Percentiles rank a stretch among this genome's conserved stretches.
phyloP scores from a whole-genome alignment of 2,329 filamentous ascomycete species.

The Apiospora kogelbergensis region DNA sequence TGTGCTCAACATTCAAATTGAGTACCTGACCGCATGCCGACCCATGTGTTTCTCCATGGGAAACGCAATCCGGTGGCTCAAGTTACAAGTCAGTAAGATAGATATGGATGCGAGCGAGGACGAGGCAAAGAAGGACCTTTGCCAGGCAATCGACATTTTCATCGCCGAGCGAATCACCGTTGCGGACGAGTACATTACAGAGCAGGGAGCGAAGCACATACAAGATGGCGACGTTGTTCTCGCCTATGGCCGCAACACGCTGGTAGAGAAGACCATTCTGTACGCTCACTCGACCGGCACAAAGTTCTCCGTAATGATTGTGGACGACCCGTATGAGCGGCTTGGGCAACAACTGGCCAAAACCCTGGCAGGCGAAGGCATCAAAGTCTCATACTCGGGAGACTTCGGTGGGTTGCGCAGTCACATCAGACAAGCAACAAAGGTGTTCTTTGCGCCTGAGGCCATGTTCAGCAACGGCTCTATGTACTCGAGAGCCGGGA shows the following conservation, averaged over 20 bases:
- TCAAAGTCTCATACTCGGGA: slow-evolving; percentile 79
- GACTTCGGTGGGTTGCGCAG: slow-evolving; percentile 73
- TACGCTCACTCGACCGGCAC: slow-evolving; percentile 69
- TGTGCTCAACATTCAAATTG: slow-evolving; percentile 90
- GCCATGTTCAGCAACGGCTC: slow-evolving; percentile 95
- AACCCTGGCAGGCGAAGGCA: slow-evolving; percentile 63
- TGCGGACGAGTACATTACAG: slow-evolving; percentile 82
- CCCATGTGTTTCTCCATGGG: slow-evolving; percentile 96
- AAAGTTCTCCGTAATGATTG: slow-evolving; percentile 78
- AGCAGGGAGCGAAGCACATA: slow-evolving; percentile 74
- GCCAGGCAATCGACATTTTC: slow-evolving; percentile 82
- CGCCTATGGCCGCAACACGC: slow-evolving; percentile 81
- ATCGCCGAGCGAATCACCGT: slow-evolving; percentile 87
- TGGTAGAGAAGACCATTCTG: slow-evolving; percentile 81
- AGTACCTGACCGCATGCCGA: slow-evolving; percentile 90
- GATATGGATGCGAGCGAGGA: slow-evolving; percentile 82
- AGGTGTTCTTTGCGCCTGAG: slow-evolving; percentile 83
- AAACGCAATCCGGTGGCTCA: slow-evolving; percentile 92
- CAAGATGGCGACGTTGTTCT: slow-evolving; percentile 78
- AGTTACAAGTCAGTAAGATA: slow-evolving; percentile 86
- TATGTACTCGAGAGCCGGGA: slow-evolving; percentile 85
- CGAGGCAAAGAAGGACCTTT: slow-evolving; percentile 77
- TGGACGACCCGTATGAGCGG: slow-evolving; percentile 66
- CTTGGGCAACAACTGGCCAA: slow-evolving; percentile 63
- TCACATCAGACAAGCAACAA: slow-evolving; percentile 65